These are phyloP conservation scores for Dictyostelium gargantuum DNA, from an alignment of 208 protist genomes.

Conservation along the genomic window DNA sequence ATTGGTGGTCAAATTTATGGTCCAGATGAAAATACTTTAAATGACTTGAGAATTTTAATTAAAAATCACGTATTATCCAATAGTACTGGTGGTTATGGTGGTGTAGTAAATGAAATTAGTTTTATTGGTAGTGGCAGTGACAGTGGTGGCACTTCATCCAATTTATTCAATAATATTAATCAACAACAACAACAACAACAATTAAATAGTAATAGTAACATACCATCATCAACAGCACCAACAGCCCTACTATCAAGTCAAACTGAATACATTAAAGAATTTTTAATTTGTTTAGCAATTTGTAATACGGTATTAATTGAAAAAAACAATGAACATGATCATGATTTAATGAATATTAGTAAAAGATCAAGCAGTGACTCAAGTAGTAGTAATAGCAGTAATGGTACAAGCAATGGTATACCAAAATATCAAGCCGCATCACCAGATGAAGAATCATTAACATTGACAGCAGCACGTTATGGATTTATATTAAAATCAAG, in stretches of 20 bases:
- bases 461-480: slow-evolving; percentile 90
- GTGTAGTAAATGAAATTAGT: neutral
- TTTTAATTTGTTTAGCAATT: slow-evolving; percentile 36
- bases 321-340: neutral
- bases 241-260: neutral
- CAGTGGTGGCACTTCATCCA: neutral
- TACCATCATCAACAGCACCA: neutral
- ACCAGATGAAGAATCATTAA: slow-evolving; percentile 96
- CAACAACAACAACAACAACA: neutral
- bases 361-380: neutral
- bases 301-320: slow-evolving; percentile 53
- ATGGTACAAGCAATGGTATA: neutral
- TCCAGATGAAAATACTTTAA: neutral
- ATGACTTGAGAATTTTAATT: neutral
- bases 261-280: slow-evolving; percentile 10
- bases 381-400: neutral
- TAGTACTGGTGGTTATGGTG: neutral
- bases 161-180: neutral
- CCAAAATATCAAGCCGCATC: slow-evolving; percentile 90
- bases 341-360: neutral
- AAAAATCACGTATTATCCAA: neutral
- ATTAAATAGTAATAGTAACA: neutral
- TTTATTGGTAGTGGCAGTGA: neutral
- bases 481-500: slow-evolving; percentile 73
- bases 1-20: slow-evolving; percentile 79